Evolutionary conservation across 1,139 yeast species (phyloP).

Genomic region (Komagataea norvegica): DNA sequence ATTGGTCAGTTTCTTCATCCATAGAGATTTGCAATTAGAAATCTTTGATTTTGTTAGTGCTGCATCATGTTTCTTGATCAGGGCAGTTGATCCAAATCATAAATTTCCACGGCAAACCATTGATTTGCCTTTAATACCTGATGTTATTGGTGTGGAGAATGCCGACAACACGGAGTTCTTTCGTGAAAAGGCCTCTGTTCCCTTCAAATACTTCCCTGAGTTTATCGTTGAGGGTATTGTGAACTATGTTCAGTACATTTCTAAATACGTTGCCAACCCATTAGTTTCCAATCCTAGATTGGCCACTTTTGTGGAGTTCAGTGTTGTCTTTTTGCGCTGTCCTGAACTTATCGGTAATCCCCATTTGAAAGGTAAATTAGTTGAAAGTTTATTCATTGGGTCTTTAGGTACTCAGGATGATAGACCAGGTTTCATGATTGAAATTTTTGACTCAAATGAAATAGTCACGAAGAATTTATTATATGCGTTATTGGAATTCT

Average conservation of each 20-base stretch:
- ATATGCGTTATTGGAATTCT: slow-evolving; percentile 81
- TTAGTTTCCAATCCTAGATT: slow-evolving; percentile 50
- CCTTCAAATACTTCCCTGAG: slow-evolving; percentile 85
- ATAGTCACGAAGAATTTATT: slow-evolving; percentile 63
- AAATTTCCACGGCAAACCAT: slow-evolving; percentile 52
- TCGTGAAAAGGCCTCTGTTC: slow-evolving; percentile 61
- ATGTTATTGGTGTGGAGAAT: slow-evolving; percentile 49
- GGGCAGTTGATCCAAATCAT: slow-evolving; percentile 69
- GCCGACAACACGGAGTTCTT: slow-evolving; percentile 69
- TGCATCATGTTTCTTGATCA: slow-evolving; percentile 63
- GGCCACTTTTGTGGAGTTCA: slow-evolving; percentile 62
- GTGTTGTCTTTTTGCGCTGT: slow-evolving; percentile 71
- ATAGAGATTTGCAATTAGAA: slow-evolving; percentile 53
- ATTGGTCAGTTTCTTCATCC: slow-evolving; percentile 54
- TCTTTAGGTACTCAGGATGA: slow-evolving; percentile 53
- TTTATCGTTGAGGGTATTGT: slow-evolving; percentile 80
- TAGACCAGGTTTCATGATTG: slow-evolving; percentile 70
- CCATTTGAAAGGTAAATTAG: slow-evolving; percentile 79
- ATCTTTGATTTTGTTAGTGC: slow-evolving; percentile 77
- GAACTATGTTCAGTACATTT: slow-evolving; percentile 62
- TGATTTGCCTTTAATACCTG: slow-evolving; percentile 58
- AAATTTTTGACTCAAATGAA: slow-evolving; percentile 58
- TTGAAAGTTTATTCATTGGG: slow-evolving; percentile 78
- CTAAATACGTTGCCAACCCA: slow-evolving; percentile 58
- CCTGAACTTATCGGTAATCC: slow-evolving; percentile 89